Percentiles rank a stretch among this genome's conserved stretches.
phyloP scores from a whole-genome alignment of 139 green algal species.

The Tetradesmus lagerheimii region DNA sequence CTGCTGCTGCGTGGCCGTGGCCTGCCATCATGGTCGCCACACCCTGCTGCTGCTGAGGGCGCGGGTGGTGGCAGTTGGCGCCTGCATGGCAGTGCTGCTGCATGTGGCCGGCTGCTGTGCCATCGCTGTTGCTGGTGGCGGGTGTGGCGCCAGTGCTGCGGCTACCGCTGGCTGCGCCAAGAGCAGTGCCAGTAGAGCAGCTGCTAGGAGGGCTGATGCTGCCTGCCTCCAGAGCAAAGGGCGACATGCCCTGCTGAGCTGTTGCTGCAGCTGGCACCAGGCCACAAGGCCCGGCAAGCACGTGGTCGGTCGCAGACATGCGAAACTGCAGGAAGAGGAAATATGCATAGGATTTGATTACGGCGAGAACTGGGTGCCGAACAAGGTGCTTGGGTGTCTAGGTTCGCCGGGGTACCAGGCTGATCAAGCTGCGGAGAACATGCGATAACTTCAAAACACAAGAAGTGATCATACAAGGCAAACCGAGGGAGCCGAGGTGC shows the following conservation, averaged over 20 bases:
- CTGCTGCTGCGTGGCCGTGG: slow-evolving; percentile 1
- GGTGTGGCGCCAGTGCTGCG: background rate
- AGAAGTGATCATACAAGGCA: background rate
- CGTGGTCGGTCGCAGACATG: background rate
- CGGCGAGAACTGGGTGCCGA: background rate
- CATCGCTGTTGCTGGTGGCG: background rate
- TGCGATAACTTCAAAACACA: background rate
- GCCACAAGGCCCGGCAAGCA: background rate
- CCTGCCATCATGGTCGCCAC: slow-evolving; percentile 4
- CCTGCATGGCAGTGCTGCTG: background rate
- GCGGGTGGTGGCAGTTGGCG: background rate
- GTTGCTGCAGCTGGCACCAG: background rate
- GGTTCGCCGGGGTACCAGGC: background rate
- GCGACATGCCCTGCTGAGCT: background rate
- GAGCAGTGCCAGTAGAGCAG: slow-evolving; percentile 20
- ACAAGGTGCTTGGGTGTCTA: background rate
- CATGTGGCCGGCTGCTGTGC: background rate
- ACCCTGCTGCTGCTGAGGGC: background rate
- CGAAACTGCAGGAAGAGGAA: background rate
- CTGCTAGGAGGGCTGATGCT: slow-evolving; percentile 29
- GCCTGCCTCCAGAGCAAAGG: background rate
- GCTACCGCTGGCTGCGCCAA: background rate
- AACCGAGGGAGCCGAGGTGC: background rate
- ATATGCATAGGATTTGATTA: background rate
- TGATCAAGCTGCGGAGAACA: background rate